Base-by-base conservation (phyloP, 371 early-diverging fungal species). In the Mortierella sp. region DNA sequence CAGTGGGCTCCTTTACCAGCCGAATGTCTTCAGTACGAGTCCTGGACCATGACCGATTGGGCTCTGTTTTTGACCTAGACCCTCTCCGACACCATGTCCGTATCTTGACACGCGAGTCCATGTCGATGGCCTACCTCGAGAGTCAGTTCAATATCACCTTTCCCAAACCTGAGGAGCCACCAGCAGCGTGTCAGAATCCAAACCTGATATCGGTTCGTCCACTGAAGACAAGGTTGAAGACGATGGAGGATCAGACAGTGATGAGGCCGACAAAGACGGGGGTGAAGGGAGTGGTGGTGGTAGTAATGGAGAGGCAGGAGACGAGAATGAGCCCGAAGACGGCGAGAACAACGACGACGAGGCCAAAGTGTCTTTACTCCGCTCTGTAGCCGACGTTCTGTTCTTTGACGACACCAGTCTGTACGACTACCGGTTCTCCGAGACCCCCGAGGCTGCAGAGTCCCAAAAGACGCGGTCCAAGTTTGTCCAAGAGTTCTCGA, bases 21-120 rank as follows among this genome's bases (percentile, higher is more conserved):
- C 24, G 90, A 90, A 63, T 91, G 92, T 71, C 85, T 91, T 2
- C 88, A 88, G 41, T 90, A 90, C 71, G 84, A 80, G 61, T 85
- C 89, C 4, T 91, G 90, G 90, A 90, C 92, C 6, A 85, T 77
- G 78, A 71, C 78, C 19, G 82, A 82, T 41, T 82, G 82, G 82
- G 82, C 77, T 34, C 19, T 77, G 4, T 82, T 82, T 82, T 82
- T 44, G 66, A 82, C n/a, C 64, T 82, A 37, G 58, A 77, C 29
- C 74, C 77, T 2, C 68, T 82, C 19, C 77, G 82, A 14, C 78
- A 52, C 40, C 72, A 82, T 74, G 82, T 82, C 16, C 82, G 82
- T 3, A 58, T 82, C 19, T 29, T 71, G 47, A 74, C 78, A 4
- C 74, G 78, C n/a, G 82, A 82, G 19, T 77, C 82, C 39, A 74